Evolutionary conservation across 148 eudicot species (phyloP), one percentile per base, ranked within the genome.

Genomic region (Talinum fruticosum): DNA sequence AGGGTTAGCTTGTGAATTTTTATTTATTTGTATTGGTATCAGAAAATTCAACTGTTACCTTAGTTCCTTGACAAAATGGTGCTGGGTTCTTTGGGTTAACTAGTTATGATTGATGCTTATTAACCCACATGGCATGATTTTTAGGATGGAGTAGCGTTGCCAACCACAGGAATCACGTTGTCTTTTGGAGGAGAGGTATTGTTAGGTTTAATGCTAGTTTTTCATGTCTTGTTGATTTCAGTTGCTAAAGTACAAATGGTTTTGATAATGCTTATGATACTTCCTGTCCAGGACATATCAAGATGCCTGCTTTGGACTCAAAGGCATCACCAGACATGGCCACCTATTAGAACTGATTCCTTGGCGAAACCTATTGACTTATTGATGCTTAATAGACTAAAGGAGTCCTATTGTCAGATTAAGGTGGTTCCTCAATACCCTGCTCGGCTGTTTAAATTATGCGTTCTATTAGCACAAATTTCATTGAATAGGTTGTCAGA

Each of bases 261-360:
- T 70, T 75, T 73, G 61, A 66, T 33, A 73, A 26, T 53, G 32
- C 49, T 66, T 19, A 8, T 67, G 23, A 26, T 69, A 24, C 32
- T 79, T 71, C 59, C 33, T 21, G 75, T 77, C 69, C 90, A 96
- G 99, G 99, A 96, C 85, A 86, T 96, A 85, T 91, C 99, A 30
- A 91, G 98, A 84, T 93, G 99, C 83, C 87, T 96, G 82, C 89
- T 96, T 33, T 96, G 99, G 99, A 93, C 98, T 59, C 99, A 96
- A 83, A 89, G 99, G 75, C 97, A 96, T 90, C 99, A 96, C 80
- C 97, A 96, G 77, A 91, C 97, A 16, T 96, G 99, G 99, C 99
- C 98, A 72, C 97, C 95, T 30, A 91, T 96, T 82, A 93, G 93
- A 74, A 96, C 98, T 45, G 99, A 96, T 84, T 84, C 93, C 70